Evolutionary conservation across 768 basidiomycete species (phyloP), one percentile per base, ranked within the genome.

Genomic region (Clavaria fumosa): DNA sequence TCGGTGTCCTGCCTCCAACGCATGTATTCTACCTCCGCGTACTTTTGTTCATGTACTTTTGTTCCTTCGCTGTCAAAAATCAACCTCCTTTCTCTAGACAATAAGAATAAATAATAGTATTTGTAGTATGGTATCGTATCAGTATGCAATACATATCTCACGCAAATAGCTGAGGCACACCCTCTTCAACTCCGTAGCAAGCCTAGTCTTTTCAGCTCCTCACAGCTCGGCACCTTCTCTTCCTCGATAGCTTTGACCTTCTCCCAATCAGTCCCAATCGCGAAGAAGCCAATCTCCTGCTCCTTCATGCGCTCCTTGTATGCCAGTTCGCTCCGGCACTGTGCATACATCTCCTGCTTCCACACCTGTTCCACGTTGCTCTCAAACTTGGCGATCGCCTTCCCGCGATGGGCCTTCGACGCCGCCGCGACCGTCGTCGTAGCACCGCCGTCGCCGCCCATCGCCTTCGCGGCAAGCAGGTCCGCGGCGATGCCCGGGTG

Each of bases 231-330:
- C 33, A 88, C 64, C 24, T 63, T 67, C 61, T 90, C 80, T 21
- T 57, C 58, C 35, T 81, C 70, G 37, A 95, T 79, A 46, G 59
- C 55, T 53, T 67, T 64, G 41, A 97, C 80, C 58, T 85, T 84
- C 22, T 88, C 79, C 82, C 84, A 88, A 53, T 97, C 83, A 7
- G 88, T 83, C 21, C 89, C 85, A 38, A 95, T 62, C 4, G 91
- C 93, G 54, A 96, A 90, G 43, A 95, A 56, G 4, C 93, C 93
- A 26, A 83, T 57, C 48, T 88, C 79, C 6, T 70, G 66, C 37
- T 90, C 79, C 51, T 78, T 78, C 43, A 64, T 59, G 43, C 76
- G 74, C 49, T 81, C 68, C 52, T 76, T 78, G 40, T 62, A 53
- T 46, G 86, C 77, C 34, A 73, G 42, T 30, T 75, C 78, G 4